These are phyloP conservation scores for Aspergillus diversus DNA, from an alignment of 495 filamentous ascomycete genomes.

Conservation along the genomic window DNA sequence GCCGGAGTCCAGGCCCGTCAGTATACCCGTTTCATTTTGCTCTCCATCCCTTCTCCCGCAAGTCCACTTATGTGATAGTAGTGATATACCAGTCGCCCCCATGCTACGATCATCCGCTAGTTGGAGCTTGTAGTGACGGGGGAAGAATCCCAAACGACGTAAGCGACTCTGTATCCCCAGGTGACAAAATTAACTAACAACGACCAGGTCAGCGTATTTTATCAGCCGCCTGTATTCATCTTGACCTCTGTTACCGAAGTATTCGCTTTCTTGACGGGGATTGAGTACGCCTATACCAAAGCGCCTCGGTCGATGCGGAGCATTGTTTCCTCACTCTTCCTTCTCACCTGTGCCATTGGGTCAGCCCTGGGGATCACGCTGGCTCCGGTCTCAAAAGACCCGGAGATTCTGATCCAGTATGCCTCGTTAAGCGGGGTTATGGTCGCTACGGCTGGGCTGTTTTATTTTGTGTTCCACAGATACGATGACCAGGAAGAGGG, in stretches of 20 bases:
- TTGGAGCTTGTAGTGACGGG: not conserved
- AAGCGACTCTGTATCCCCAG: not conserved
- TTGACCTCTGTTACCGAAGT: not conserved
- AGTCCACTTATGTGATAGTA: no score
- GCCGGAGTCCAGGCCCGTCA: not conserved
- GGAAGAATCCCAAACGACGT: no score
- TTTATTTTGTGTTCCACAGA: no score
- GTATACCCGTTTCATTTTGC: no score
- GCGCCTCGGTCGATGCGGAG: not conserved
- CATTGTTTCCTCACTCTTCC: not conserved
- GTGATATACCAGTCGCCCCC: not conserved
- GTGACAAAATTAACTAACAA: not conserved
- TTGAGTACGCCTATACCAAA: not conserved
- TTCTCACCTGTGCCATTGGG: not conserved
- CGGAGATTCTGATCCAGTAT: not conserved
- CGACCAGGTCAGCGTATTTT: not conserved
- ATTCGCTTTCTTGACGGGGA: not conserved
- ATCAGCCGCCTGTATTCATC: not conserved
- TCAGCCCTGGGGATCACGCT: not conserved
- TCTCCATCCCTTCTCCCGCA: no score
- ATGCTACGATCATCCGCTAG: not conserved
- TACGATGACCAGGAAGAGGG: no score
- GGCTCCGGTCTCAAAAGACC: not conserved
- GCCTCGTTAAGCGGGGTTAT: no score
- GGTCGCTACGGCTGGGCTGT: no score